Evolutionary conservation across 192 early-diverging fungal species (phyloP).

Genomic region (Coemansia umbellata): DNA sequence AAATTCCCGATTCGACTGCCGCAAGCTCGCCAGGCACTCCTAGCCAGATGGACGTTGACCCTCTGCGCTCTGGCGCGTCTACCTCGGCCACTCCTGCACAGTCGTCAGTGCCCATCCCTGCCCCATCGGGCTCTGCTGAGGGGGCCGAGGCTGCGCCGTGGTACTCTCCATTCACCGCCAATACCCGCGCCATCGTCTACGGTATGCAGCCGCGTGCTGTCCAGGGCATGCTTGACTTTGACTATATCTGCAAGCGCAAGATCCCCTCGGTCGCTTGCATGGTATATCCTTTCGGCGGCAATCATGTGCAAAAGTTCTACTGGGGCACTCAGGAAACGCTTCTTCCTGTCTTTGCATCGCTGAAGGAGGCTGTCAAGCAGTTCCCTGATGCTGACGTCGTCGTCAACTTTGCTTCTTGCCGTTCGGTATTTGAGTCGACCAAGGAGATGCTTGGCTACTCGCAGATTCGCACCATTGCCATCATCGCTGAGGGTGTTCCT

Average conservation of each 20-base stretch:
- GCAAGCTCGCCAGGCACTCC: slow-evolving; percentile 49
- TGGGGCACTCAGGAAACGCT: slow-evolving; percentile 99
- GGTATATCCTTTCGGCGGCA: slow-evolving; percentile 98
- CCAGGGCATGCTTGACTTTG: slow-evolving; percentile 99
- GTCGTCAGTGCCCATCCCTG: slow-evolving; percentile 45
- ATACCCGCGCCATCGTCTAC: slow-evolving; percentile 90
- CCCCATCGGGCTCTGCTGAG: slow-evolving; percentile 16
- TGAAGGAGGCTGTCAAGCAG: slow-evolving; percentile 76
- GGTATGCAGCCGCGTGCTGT: slow-evolving; percentile 99
- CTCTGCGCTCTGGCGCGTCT: slow-evolving; percentile 21
- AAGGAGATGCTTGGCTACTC: slow-evolving; percentile 75
- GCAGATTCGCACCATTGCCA: slow-evolving; percentile 92
- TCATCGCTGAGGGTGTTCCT: slow-evolving; percentile 99
- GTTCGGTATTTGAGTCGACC: slow-evolving; percentile 90
- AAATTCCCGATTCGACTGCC: slow-evolving; percentile 49
- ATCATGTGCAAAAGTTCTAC: slow-evolving; percentile 99
- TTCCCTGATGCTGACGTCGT: slow-evolving; percentile 93
- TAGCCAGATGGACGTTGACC: slow-evolving; percentile 34
- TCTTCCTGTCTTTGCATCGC: slow-evolving; percentile 85
- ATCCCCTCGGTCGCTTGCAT: slow-evolving; percentile 95
- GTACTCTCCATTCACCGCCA: slow-evolving; percentile 73
- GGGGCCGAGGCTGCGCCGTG: slow-evolving; percentile 49
- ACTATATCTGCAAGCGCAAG: slow-evolving; percentile 94
- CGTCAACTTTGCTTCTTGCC: slow-evolving; percentile 98
- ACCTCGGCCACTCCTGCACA: slow-evolving; percentile 15